These are phyloP conservation scores for Xylaria sp. DNA, from an alignment of 2,329 filamentous ascomycete species.

Conservation along the genomic window DNA sequence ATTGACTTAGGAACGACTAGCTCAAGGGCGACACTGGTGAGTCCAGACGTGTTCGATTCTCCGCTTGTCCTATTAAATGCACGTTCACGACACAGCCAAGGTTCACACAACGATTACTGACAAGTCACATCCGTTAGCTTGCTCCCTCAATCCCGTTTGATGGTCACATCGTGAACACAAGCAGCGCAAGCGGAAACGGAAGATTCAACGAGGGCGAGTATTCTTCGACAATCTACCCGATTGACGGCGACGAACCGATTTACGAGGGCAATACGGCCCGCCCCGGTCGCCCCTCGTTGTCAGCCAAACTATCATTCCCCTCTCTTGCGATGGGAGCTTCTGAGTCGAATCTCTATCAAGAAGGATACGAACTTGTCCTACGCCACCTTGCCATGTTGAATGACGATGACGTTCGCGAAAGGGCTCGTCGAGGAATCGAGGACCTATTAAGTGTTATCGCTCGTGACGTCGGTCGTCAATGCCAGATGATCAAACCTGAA, in stretches of 20 bases:
- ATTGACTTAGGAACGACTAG: conserved; percentile 5
- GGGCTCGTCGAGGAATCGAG: not conserved
- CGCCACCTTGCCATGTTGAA: not conserved
- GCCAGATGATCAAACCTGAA: not conserved
- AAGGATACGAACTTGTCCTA: conserved; percentile 8
- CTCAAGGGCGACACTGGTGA: not conserved
- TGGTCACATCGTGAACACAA: not conserved
- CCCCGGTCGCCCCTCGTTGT: not conserved
- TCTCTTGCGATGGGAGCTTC: not conserved
- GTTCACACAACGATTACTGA: not conserved
- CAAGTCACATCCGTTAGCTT: not conserved
- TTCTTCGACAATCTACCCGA: conserved; percentile 3
- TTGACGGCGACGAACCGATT: not conserved
- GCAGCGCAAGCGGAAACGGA: not conserved
- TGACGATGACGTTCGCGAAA: not conserved
- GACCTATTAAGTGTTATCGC: not conserved
- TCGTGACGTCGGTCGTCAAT: not conserved
- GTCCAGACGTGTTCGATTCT: not conserved
- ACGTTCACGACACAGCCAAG: not conserved
- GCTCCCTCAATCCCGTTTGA: not conserved
- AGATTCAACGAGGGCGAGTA: not conserved
- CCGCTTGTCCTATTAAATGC: too few relatives aligned
- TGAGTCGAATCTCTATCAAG: not conserved
- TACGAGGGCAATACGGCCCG: conserved; percentile 1
- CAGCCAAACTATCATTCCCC: conserved; percentile 2